Evolutionary conservation across 257 asterid genomes (phyloP).

Genomic region (Penstemon davidsonii): DNA sequence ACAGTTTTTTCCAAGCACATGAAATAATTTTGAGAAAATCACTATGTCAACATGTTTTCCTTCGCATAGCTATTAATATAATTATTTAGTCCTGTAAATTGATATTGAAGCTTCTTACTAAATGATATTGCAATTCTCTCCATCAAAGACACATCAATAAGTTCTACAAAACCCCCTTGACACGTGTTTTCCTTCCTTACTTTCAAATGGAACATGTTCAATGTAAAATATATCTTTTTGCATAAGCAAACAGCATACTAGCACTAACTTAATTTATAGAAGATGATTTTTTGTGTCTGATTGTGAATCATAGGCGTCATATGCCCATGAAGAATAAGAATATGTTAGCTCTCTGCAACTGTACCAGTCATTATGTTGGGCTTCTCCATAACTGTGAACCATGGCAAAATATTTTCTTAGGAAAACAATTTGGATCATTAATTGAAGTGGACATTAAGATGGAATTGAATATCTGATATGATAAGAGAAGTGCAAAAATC

Average conservation of each 20-base stretch:
- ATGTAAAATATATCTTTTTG: not conserved
- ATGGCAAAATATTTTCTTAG: not conserved
- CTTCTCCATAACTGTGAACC: not conserved
- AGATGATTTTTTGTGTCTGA: not conserved
- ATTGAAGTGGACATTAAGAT: not conserved
- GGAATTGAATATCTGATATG: not conserved
- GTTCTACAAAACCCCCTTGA: too few species aligned
- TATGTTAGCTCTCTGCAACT: not conserved
- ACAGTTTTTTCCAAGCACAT: not conserved
- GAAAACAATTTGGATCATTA: not conserved
- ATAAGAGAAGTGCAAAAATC: not conserved
- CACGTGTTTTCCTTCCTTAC: not conserved
- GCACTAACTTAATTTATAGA: conserved; percentile 1
- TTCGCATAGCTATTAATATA: not conserved
- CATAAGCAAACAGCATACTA: not conserved
- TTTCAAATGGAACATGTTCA: not conserved
- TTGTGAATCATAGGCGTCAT: not conserved
- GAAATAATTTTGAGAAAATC: not conserved
- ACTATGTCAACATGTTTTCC: not conserved
- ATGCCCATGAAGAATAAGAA: not conserved
- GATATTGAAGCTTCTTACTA: not conserved
- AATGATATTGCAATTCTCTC: not conserved
- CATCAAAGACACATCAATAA: too few species aligned
- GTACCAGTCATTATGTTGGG: not conserved
- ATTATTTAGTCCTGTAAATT: not conserved